Base-by-base conservation (phyloP, 2,329 filamentous ascomycete species). In the Diplodia sapinea region DNA sequence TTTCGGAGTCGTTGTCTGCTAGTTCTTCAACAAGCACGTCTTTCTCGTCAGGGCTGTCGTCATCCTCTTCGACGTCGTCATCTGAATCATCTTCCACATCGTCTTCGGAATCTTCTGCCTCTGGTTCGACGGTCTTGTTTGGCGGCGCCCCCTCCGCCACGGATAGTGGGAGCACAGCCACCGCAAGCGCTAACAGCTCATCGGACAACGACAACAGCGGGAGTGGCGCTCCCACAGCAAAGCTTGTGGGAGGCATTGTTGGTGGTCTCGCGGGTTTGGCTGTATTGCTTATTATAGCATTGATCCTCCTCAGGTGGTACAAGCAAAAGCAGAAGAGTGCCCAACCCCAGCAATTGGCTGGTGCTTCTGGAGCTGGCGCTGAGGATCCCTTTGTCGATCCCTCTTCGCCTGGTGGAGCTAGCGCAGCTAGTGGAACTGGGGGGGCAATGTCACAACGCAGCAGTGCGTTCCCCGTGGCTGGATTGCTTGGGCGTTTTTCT, bases 181-280 rank as follows among this genome's bases (percentile, higher is more conserved):
- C 65, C 40, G 65, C 65, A 17, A 64, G 36, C 7, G 43, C 67
- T 20, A 68, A 64, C 56, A 56, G 52, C 31, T 64, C 65, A 15
- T 65, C 59, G 5, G 69, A 54, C 36, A 50, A 64, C 36, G 68
- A 65, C 38, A 55, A 63, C 38, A 69, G 70, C 36, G 70, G 72
- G 17, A 70, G 68, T 40, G 74, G 78, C 23, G 75, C 82, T 7
- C 79, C 80, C 54, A 86, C 84, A 29, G 82, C 83, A 17, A 82
- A 82, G 68, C 83, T 89, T 3, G 86, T 88, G 23, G 87, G 87
- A 8, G 87, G 86, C 56, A 85, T 89, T n/a, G 81, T 89, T 31
- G 87, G 87, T 17, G 87, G 87, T 55, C 81, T 88, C 61, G 86
- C 86, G 40, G 87, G 86, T 33, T 73, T 85, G 40, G 83, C 86